Conservation (phyloP, 2,329 filamentous ascomycete species). For the Albophoma yamanashiensis region DNA sequence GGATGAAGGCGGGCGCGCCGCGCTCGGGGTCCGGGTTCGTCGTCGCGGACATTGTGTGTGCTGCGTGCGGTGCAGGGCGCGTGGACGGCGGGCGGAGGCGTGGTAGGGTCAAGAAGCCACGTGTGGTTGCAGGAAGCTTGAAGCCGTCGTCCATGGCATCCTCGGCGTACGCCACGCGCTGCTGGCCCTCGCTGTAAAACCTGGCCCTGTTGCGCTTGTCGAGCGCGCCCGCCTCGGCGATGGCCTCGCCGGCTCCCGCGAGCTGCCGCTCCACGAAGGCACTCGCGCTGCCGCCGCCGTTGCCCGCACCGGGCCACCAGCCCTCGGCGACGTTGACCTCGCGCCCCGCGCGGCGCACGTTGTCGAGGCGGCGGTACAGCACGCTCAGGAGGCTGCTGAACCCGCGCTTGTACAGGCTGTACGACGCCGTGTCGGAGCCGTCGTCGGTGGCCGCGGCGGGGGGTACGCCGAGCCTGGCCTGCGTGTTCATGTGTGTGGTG, state of each 20-base stretch:
- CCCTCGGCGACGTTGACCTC: neutral
- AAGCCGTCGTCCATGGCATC: neutral
- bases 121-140: neutral
- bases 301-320: neutral
- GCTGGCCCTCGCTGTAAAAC: neutral
- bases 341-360: neutral
- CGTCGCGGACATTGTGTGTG: slow-evolving; percentile 18
- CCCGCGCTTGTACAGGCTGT: neutral
- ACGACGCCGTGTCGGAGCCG: neutral
- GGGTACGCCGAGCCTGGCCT: neutral
- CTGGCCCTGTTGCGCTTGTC: neutral
- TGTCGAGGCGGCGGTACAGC: neutral
- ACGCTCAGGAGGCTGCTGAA: neutral
- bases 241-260: neutral
- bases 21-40: slow-evolving; percentile 29
- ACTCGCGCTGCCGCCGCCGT: neutral
- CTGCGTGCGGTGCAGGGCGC: neutral
- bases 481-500: neutral
- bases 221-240: neutral
- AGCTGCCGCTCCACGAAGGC: neutral
- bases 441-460: neutral
- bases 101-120: neutral
- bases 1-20: slow-evolving; percentile 39
- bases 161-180: neutral
- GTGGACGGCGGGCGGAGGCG: too few species aligned